Evolutionary conservation across 257 asterid genomes (phyloP), one percentile per base, ranked within the genome.

Genomic region (Schizonepeta tenuifolia): DNA sequence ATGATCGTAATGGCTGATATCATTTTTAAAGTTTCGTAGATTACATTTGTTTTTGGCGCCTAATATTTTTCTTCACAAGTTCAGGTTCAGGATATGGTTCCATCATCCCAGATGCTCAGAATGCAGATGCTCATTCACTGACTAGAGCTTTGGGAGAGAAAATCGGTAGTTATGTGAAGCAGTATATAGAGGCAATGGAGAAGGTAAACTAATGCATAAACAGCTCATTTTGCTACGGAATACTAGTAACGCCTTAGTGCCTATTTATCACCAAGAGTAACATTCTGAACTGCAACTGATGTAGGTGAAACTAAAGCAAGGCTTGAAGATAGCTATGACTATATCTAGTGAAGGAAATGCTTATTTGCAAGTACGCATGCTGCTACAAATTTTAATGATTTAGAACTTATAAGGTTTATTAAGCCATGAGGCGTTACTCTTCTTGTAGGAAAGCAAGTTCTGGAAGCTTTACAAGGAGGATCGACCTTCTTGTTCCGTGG

Each of bases 391-490:
- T 62, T 24, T 65, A 65, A 47, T 35, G 3, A 41, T 54, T 10
- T 67, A 65, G 26, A 74, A n/a, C 3, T 50, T 47, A 15, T 60
- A 15, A n/a, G n/a, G n/a, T n/a, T 35, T 3, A 49, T n/a, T 9
- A 38, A 9, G 11, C 43, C 43, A 38, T 38, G 43, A 43, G 54
- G 36, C 10, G 38, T 18, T 36, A 33, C 49, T 73, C 22, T 8
- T 58, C 54, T n/a, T 72, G 75, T 59, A 92, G 96, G 98, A 85
- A 75, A 88, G 84, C 75, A 87, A 86, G 75, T 90, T 90, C 77
- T 92, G 98, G 98, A 92, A 84, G 82, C 96, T 90, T 78, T 92
- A 86, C 90, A 92, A 86, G 80, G 94, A 88, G 84, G 96, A 90
- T 65, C 84, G 18, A 14, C 57, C 84, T 70, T 69, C 84, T 17